Percentiles rank a stretch among this genome's conserved stretches.
These are phyloP conservation scores for Strobilomyces echinocephalus DNA, from an alignment of 768 basidiomycete species.

Conservation along the genomic window DNA sequence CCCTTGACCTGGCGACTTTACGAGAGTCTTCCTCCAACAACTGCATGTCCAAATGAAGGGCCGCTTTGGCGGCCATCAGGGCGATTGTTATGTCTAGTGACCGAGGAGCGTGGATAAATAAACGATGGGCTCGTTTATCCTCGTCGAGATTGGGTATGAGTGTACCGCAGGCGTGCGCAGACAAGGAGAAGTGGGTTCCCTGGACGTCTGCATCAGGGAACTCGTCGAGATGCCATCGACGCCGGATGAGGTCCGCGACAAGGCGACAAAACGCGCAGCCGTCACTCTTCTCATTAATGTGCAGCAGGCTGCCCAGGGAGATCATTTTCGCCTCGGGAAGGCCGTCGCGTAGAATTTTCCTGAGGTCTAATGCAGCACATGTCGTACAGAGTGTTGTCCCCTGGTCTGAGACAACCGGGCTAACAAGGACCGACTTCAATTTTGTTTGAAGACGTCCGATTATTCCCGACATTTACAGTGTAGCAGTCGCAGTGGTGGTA, in stretches of 20 bases:
- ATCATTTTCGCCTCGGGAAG: not conserved
- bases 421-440: not conserved
- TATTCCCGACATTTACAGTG: conserved; percentile 1
- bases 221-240: conserved; percentile 15
- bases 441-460: conserved; percentile 4
- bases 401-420: not conserved
- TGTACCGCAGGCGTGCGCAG: not conserved
- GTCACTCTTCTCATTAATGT: conserved; percentile 4
- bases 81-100: conserved; percentile 1
- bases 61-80: not conserved
- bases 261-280: conserved; percentile 17
- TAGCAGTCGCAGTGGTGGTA: not conserved
- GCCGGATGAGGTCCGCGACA: conserved; percentile 3
- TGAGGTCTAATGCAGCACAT: conserved; percentile 9
- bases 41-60: conserved; percentile 12
- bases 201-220: conserved; percentile 9
- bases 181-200: not conserved
- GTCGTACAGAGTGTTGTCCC: conserved; percentile 6
- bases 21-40: conserved; percentile 17
- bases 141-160: conserved; percentile 1
- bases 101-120: conserved; percentile 10
- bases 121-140: conserved; percentile 8
- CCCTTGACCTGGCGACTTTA: conserved; percentile 11
- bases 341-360: conserved; percentile 12
- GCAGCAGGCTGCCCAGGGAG: conserved; percentile 5